phyloP scores from a whole-genome alignment of 306 rosid genomes.

The Malus orientalis region DNA sequence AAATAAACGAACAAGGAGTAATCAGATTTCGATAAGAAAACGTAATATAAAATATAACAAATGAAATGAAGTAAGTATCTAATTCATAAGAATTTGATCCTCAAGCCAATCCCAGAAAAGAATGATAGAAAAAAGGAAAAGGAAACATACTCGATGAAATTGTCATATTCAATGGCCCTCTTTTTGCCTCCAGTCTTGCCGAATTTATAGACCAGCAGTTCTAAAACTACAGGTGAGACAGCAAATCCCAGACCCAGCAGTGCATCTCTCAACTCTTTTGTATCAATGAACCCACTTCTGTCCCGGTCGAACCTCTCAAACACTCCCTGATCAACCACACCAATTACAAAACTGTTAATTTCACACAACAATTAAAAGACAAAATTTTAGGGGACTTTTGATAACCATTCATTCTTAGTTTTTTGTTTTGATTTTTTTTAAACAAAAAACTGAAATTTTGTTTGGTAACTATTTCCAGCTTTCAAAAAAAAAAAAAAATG shows the following conservation, averaged over 20 bases:
- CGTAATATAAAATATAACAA: not conserved
- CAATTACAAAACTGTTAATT: not conserved
- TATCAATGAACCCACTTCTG: slow-evolving; percentile 79
- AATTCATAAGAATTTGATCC: not conserved
- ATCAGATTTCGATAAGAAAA: not conserved
- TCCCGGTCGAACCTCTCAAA: slow-evolving; percentile 87
- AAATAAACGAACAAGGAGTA: slow-evolving; percentile 11
- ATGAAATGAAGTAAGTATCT: not conserved
- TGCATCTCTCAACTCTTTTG: slow-evolving; percentile 74
- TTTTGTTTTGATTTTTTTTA: too few relatives aligned
- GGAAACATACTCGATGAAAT: slow-evolving; percentile 73
- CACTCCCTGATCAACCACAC: slow-evolving; percentile 37
- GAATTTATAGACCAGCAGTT: slow-evolving; percentile 80
- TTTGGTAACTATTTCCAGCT: too few relatives aligned
- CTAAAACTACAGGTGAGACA: slow-evolving; percentile 71
- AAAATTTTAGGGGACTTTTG: too few relatives aligned
- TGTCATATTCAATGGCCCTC: slow-evolving; percentile 85
- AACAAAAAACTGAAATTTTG: too few relatives aligned
- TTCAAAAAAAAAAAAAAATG: too few relatives aligned
- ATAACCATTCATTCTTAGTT: too few relatives aligned
- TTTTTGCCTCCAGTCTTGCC: slow-evolving; percentile 79
- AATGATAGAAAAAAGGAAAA: not conserved
- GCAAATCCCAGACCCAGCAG: slow-evolving; percentile 74
- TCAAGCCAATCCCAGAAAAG: not conserved
- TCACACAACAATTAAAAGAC: too few relatives aligned